Evolutionary conservation across 805 yeast species (phyloP).

Genomic region (Lachancea quebecensis): DNA sequence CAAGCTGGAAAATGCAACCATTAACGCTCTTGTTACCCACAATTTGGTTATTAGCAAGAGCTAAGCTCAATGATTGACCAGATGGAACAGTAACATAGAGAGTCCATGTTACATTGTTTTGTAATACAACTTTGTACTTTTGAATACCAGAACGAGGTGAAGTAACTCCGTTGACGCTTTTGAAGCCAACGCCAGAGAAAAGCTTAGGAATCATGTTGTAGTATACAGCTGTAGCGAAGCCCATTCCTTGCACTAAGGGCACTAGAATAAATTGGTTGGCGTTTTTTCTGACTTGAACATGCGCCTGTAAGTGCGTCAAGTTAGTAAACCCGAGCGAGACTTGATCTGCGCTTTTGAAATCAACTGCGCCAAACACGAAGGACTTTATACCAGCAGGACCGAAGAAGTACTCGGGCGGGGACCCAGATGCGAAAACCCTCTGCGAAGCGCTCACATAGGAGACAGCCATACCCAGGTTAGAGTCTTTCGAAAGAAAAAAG

Average conservation of each 20-base stretch:
- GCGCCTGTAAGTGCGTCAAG: constrained; percentile 32
- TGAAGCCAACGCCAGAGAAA: constrained; percentile 61
- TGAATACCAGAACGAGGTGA: constrained; percentile 36
- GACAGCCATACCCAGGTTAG: constrained; percentile 54
- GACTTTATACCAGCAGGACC: constrained; percentile 63
- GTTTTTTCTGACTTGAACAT: constrained; percentile 24
- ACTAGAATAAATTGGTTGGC: constrained; percentile 38
- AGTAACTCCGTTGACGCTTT: constrained; percentile 37
- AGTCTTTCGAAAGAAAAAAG: constrained; percentile 55
- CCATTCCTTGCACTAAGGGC: constrained; percentile 77
- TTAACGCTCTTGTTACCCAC: constrained; percentile 20
- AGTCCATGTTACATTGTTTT: constrained; percentile 58
- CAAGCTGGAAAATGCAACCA: constrained; percentile 54
- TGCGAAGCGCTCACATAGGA: constrained; percentile 55
- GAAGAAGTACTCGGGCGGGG: constrained; percentile 55
- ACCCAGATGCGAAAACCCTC: constrained; percentile 57
- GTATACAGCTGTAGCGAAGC: constrained; percentile 65
- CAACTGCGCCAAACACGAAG: constrained; percentile 43
- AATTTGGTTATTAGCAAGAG: constrained; percentile 16
- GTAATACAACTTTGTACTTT: constrained; percentile 50
- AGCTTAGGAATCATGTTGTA: constrained; percentile 47
- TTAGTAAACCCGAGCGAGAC: constrained; percentile 24
- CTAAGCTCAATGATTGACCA: constrained; percentile 29
- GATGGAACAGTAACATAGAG: constrained; percentile 50
- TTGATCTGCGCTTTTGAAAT: constrained; percentile 29